Conservation (phyloP, 2,329 filamentous ascomycete genomes). For the Daldinia eschscholtzii region DNA sequence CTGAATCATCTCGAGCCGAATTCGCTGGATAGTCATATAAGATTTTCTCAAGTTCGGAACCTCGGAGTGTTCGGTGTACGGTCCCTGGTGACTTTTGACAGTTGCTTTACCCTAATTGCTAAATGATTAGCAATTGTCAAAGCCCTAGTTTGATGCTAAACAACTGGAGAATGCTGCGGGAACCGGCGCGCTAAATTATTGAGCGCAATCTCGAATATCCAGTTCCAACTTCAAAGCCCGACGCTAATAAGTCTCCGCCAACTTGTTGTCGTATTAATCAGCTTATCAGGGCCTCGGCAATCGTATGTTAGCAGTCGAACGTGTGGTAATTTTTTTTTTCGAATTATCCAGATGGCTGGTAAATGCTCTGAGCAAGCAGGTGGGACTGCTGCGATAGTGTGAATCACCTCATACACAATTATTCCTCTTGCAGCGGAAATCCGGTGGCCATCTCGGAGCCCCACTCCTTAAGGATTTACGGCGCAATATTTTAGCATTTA, state of each 20-base stretch:
- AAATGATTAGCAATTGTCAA: slow-evolving; percentile 4
- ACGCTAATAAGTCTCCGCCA: slow-evolving; percentile 7
- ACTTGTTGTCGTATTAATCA: not conserved
- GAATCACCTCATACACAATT: not conserved
- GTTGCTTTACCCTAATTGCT: not conserved
- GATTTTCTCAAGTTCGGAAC: not conserved
- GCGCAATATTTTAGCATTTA: not conserved
- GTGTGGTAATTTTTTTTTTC: not conserved
- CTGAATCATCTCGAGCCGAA: slow-evolving; percentile 1
- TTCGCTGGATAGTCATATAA: not conserved
- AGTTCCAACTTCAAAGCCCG: slow-evolving; percentile 5
- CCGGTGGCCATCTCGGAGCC: not conserved
- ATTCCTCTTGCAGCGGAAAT: not conserved
- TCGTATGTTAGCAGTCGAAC: not conserved
- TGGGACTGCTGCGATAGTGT: not conserved
- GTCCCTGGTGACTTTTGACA: not conserved
- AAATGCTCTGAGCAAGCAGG: not conserved
- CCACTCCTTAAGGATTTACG: not conserved
- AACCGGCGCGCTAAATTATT: slow-evolving; percentile 18
- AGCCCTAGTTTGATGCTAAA: not conserved
- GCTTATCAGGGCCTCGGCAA: not conserved
- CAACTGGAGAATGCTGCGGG: slow-evolving; percentile 9
- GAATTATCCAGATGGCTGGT: slow-evolving; percentile 1
- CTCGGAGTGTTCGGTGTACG: slow-evolving; percentile 2
- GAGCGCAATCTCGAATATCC: slow-evolving; percentile 12